A percentile compares a stretch with the other conserved stretches of the same genome.
Conservation (phyloP, 106 monocot genomes). For the Acorus gramineus region DNA sequence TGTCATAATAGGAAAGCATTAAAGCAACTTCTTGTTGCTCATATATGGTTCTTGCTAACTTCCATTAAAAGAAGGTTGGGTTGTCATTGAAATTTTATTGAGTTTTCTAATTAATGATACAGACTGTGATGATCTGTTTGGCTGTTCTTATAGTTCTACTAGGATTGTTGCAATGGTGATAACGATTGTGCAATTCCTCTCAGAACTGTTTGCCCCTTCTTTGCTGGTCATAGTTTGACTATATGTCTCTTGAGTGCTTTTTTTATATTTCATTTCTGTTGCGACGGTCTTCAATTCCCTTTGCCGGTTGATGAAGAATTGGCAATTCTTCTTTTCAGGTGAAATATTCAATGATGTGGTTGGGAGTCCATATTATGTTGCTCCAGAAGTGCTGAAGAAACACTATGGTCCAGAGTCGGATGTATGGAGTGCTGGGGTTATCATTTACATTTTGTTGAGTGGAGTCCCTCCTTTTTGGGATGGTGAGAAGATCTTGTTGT, state of each 20-base stretch:
- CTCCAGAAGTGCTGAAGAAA: constrained; percentile 57
- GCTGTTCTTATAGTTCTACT: too few species aligned
- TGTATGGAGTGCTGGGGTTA: constrained; percentile 71
- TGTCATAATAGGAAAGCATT: too few species aligned
- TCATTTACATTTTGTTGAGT: constrained; percentile 55
- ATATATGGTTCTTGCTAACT: too few species aligned
- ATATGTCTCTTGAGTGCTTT: neutral
- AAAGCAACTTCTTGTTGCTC: too few species aligned
- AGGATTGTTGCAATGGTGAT: too few species aligned
- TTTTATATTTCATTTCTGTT: neutral
- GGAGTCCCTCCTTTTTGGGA: constrained; percentile 78
- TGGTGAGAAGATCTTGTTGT: constrained; percentile 10
- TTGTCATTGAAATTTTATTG: too few species aligned
- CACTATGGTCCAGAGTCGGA: constrained; percentile 54
- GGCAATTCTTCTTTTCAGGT: constrained; percentile 27
- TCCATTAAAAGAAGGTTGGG: too few species aligned
- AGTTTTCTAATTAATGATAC: too few species aligned
- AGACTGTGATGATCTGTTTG: too few species aligned
- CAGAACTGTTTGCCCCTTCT: too few species aligned
- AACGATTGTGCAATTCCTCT: too few species aligned
- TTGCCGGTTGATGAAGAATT: neutral
- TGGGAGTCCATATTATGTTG: constrained; percentile 72
- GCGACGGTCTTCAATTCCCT: neutral
- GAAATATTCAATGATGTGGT: constrained; percentile 61
- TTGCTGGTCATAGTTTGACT: neutral